phyloP scores from a whole-genome alignment of 2,329 filamentous ascomycete species.

The Podosphaera xanthii region DNA sequence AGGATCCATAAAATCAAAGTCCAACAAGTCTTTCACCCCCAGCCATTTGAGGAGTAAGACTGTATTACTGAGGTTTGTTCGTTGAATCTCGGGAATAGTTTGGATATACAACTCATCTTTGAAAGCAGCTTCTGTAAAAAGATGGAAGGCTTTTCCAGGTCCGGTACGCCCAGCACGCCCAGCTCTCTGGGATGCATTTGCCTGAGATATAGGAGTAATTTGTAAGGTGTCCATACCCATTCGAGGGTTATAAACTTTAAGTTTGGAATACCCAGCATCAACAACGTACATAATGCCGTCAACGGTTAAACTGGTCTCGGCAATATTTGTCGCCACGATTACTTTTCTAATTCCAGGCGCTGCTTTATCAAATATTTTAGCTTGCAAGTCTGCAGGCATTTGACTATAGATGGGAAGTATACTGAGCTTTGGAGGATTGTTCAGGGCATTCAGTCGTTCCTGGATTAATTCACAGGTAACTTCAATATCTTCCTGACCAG shows the following conservation, averaged over 20 bases:
- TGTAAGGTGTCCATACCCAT: slow-evolving; percentile 99
- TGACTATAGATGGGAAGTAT: slow-evolving; percentile 97
- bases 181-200: slow-evolving; percentile 81
- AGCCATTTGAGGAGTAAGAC: slow-evolving; percentile 85
- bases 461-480: slow-evolving; percentile 83
- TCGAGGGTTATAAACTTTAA: slow-evolving; percentile 95
- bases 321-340: slow-evolving; percentile 96
- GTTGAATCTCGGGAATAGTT: slow-evolving; percentile 92
- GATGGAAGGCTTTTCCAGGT: slow-evolving; percentile 79
- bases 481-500: slow-evolving; percentile 95
- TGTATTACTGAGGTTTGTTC: slow-evolving; percentile 87
- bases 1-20: slow-evolving; percentile 98
- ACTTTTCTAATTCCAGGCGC: slow-evolving; percentile 82
- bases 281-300: slow-evolving; percentile 99
- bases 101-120: slow-evolving; percentile 92
- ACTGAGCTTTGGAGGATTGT: slow-evolving; percentile 82
- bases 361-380: slow-evolving; percentile 90
- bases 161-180: slow-evolving; percentile 87
- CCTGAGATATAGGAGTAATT: slow-evolving; percentile 92
- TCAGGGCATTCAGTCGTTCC: slow-evolving; percentile 67
- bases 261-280: slow-evolving; percentile 83
- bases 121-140: slow-evolving; percentile 87
- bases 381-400: slow-evolving; percentile 94
- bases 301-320: slow-evolving; percentile 90
- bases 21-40: slow-evolving; percentile 77